Conservation (phyloP, 768 basidiomycete genomes). For the Mycena indigotica region DNA sequence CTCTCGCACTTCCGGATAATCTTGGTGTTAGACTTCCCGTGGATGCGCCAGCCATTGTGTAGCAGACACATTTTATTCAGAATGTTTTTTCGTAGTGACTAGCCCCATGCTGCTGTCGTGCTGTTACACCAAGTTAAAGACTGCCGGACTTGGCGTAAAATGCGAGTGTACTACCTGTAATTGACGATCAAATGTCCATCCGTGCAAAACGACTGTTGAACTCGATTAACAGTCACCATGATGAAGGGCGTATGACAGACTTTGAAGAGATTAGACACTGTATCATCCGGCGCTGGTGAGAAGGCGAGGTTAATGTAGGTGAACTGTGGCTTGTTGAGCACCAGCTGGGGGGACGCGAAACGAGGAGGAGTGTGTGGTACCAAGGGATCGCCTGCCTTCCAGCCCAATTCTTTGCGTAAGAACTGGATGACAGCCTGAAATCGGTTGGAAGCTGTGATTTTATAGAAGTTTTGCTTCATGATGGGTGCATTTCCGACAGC, state of each 20-base stretch:
- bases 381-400: conserved; percentile 83
- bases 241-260: conserved; percentile 32
- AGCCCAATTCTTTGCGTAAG: conserved; percentile 75
- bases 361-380: conserved; percentile 44
- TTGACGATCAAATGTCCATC: conserved; percentile 91
- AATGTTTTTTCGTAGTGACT: conserved; percentile 15
- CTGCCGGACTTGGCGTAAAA: too few relatives aligned
- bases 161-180: conserved; percentile 86
- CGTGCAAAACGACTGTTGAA: conserved; percentile 73
- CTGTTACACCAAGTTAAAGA: conserved; percentile 32
- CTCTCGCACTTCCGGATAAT: conserved; percentile 73
- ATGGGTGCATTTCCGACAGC: conserved; percentile 97
- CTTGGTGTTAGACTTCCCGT: conserved; percentile 56
- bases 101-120: conserved; percentile 70
- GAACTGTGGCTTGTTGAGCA: conserved; percentile 53
- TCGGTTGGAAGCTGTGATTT: conserved; percentile 86
- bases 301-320: conserved; percentile 72
- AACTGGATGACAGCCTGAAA: conserved; percentile 94
- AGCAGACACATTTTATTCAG: not conserved
- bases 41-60: conserved; percentile 26
- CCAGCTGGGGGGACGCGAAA: too few relatives aligned
- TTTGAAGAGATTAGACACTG: conserved; percentile 77
- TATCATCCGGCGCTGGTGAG: conserved; percentile 82
- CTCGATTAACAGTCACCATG: not conserved
- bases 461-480: conserved; percentile 90